A percentile compares a stretch with the other conserved stretches of the same genome.
Evolutionary conservation across 345 rosid genomes (phyloP).

Genomic region (Luvunga scandens): DNA sequence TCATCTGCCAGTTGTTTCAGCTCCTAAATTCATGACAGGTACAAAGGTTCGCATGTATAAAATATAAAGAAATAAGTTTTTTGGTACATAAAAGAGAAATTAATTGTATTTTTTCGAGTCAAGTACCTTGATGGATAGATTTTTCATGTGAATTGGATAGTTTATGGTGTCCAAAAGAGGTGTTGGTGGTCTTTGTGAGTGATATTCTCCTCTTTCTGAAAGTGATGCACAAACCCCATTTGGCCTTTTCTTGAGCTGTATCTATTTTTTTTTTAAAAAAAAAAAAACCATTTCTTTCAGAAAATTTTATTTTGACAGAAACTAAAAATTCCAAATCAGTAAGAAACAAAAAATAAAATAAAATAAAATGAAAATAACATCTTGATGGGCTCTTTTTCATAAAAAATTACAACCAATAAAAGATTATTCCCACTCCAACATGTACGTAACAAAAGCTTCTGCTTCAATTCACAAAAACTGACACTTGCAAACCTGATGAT

Average conservation of each 20-base stretch:
- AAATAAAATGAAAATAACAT: not conserved
- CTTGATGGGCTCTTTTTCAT: constrained; percentile 6
- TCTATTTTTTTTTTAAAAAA: no score
- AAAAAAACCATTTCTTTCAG: constrained; percentile 19
- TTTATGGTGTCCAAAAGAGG: constrained; percentile 93
- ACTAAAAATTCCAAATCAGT: constrained; percentile 5
- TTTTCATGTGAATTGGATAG: constrained; percentile 94
- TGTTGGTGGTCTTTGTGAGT: constrained; percentile 76
- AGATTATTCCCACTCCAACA: constrained; percentile 1
- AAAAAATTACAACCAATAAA: not conserved
- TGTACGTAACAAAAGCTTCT: not conserved
- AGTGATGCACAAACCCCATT: constrained; percentile 65
- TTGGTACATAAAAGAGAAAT: not conserved
- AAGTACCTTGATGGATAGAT: constrained; percentile 72
- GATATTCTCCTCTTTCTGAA: constrained; percentile 67
- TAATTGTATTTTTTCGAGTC: not conserved
- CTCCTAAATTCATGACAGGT: constrained; percentile 41
- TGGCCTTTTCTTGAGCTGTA: constrained; percentile 50
- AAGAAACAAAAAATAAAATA: not conserved
- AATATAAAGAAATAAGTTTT: not conserved
- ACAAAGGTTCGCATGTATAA: not conserved
- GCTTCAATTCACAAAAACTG: not conserved
- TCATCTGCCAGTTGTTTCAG: constrained; percentile 84
- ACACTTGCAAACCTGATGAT: constrained; percentile 33
- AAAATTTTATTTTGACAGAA: not conserved